These are phyloP conservation scores for Wickerhamomyces chambardii DNA, from an alignment of 805 yeast genomes.

Conservation along the genomic window DNA sequence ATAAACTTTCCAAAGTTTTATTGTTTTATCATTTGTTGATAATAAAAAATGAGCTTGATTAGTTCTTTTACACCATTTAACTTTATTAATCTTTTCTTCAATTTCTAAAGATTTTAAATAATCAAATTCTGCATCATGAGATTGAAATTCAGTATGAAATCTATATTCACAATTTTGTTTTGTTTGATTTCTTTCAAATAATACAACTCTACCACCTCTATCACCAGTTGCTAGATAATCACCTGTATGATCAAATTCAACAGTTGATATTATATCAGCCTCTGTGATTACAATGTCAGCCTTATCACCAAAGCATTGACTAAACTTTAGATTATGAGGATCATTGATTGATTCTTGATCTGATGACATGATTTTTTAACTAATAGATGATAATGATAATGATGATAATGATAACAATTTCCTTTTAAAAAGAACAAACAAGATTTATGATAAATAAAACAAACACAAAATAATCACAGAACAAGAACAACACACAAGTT, in stretches of 20 bases:
- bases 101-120: conserved; percentile 92
- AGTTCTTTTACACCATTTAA: conserved; percentile 88
- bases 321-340: conserved; percentile 51
- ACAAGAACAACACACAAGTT: no score
- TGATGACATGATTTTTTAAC: not conserved
- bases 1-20: conserved; percentile 93
- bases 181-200: conserved; percentile 80
- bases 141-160: conserved; percentile 94
- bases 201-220: conserved; percentile 95
- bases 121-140: conserved; percentile 98
- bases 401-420: not conserved
- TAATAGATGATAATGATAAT: conserved; percentile 1
- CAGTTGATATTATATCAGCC: conserved; percentile 95
- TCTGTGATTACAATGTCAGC: conserved; percentile 96
- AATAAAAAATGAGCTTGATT: conserved; percentile 87
- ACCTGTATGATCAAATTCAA: conserved; percentile 92
- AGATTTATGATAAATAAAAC: no score
- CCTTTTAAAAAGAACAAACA: no score
- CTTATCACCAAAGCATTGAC: conserved; percentile 98
- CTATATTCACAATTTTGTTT: conserved; percentile 86
- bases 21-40: conserved; percentile 96
- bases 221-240: conserved; percentile 97
- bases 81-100: conserved; percentile 96
- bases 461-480: no score
- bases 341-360: conserved; percentile 18